Evolutionary conservation across 768 basidiomycete genomes (phyloP).

Genomic region (Ramaria sp.): DNA sequence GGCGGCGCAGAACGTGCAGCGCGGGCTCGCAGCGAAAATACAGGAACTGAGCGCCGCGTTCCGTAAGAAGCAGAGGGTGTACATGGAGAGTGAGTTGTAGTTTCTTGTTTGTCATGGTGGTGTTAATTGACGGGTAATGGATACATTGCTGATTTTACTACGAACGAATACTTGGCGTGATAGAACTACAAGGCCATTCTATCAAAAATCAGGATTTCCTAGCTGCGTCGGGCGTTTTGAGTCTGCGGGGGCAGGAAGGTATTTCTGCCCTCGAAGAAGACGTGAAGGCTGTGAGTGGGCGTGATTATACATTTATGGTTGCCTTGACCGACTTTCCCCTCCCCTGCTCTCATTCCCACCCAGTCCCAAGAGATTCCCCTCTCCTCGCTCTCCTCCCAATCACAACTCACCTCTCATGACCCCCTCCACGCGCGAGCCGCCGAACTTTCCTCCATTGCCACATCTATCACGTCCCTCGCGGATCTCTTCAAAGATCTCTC

Average conservation of each 20-base stretch:
- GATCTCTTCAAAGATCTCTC: conserved; percentile 96
- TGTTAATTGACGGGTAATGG: too few relatives aligned
- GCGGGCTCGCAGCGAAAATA: conserved; percentile 89
- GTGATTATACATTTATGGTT: too few relatives aligned
- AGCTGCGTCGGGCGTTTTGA: conserved; percentile 78
- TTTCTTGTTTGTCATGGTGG: conserved; percentile 6
- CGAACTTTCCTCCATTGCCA: conserved; percentile 84
- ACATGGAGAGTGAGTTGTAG: conserved; percentile 83
- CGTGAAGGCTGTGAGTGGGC: conserved; percentile 62
- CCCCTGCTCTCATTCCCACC: neutral
- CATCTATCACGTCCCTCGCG: conserved; percentile 82
- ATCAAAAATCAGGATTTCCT: conserved; percentile 94
- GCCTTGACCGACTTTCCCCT: neutral
- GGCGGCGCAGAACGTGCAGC: conserved; percentile 91
- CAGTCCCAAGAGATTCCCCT: neutral
- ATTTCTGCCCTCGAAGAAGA: conserved; percentile 86
- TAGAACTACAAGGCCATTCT: conserved; percentile 94
- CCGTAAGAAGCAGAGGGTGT: conserved; percentile 95
- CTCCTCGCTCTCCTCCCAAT: conserved; percentile 5
- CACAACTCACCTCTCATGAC: conserved; percentile 5
- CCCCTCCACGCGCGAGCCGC: conserved; percentile 33
- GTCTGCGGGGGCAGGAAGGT: conserved; percentile 72
- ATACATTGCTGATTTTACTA: too few relatives aligned
- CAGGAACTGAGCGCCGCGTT: conserved; percentile 89
- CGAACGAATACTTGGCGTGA: neutral